Percentiles rank a stretch among this genome's conserved stretches.
Evolutionary conservation across 1,284 basidiomycete genomes (phyloP).

Genomic region (Pseudozyma sp.): DNA sequence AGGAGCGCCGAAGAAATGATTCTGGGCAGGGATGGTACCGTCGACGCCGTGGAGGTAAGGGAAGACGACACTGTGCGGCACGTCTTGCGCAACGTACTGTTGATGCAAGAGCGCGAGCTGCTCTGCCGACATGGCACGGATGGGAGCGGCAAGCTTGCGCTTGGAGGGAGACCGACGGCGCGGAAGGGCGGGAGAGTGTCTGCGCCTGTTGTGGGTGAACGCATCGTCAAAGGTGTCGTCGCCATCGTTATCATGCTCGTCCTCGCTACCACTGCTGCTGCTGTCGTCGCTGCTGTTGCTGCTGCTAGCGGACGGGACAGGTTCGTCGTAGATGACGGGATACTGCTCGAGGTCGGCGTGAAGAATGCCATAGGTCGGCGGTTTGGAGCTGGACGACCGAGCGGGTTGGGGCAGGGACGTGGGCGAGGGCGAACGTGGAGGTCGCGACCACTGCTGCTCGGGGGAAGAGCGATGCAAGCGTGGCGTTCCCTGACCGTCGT

Average conservation of each 20-base stretch:
- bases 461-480: constrained; percentile 26
- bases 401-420: constrained; percentile 22
- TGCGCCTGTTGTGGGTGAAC: neutral
- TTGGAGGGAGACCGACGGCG: constrained; percentile 12
- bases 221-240: constrained; percentile 19
- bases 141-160: constrained; percentile 40
- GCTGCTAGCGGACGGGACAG: constrained; percentile 17
- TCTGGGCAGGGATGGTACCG: constrained; percentile 58
- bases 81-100: constrained; percentile 54
- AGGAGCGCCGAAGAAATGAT: constrained; percentile 61
- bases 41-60: constrained; percentile 67
- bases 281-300: constrained; percentile 6
- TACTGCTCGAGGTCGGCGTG: constrained; percentile 56
- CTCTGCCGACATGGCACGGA: constrained; percentile 56
- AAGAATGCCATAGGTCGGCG: constrained; percentile 42
- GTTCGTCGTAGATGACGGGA: constrained; percentile 45
- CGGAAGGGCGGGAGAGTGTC: neutral
- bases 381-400: constrained; percentile 2
- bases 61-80: constrained; percentile 62
- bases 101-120: constrained; percentile 58
- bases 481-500: constrained; percentile 28
- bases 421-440: constrained; percentile 32
- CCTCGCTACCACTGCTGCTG: constrained; percentile 1
- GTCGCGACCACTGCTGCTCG: constrained; percentile 8
- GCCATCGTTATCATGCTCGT: constrained; percentile 17